phyloP scores from a whole-genome alignment of 2,329 filamentous ascomycete species.

The Chalaropsis ovoidea region DNA sequence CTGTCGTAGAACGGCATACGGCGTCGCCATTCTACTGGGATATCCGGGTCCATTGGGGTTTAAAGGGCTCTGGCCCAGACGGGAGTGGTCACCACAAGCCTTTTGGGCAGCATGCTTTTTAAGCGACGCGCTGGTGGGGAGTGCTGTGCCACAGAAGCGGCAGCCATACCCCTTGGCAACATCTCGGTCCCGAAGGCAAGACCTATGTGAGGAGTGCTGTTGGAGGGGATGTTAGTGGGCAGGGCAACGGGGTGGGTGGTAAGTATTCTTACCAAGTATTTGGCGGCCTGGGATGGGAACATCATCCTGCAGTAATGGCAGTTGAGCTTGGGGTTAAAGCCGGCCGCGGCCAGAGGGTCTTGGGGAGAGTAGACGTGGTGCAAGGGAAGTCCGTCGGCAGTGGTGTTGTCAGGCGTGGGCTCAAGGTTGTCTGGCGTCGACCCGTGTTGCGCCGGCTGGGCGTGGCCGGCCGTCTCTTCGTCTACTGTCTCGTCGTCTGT shows the following conservation, averaged over 20 bases:
- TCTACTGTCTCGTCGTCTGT: background rate
- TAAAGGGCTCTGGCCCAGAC: conserved; percentile 9
- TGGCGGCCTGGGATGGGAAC: conserved; percentile 23
- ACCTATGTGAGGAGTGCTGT: conserved; percentile 33
- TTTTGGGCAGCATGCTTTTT: conserved; percentile 38
- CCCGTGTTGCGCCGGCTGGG: too few species aligned
- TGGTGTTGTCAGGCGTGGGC: background rate
- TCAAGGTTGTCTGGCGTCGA: background rate
- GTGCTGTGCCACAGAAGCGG: conserved; percentile 33
- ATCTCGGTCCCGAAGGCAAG: conserved; percentile 30
- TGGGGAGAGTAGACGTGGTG: background rate
- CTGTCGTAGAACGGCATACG: background rate
- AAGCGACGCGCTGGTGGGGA: conserved; percentile 36
- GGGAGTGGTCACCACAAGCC: conserved; percentile 39
- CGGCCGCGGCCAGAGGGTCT: background rate
- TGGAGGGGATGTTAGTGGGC: background rate
- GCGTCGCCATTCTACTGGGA: background rate
- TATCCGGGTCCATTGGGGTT: conserved; percentile 11
- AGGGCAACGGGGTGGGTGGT: background rate
- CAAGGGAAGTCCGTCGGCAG: background rate
- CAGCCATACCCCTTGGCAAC: conserved; percentile 34
- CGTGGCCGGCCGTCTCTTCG: background rate
- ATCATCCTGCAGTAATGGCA: conserved; percentile 27
- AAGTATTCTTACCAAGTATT: conserved; percentile 24
- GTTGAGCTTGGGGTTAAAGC: conserved; percentile 2